Percentiles rank a stretch among this genome's conserved stretches.
Conservation (phyloP, 805 yeast genomes). For the Sugiyamaella americana region DNA sequence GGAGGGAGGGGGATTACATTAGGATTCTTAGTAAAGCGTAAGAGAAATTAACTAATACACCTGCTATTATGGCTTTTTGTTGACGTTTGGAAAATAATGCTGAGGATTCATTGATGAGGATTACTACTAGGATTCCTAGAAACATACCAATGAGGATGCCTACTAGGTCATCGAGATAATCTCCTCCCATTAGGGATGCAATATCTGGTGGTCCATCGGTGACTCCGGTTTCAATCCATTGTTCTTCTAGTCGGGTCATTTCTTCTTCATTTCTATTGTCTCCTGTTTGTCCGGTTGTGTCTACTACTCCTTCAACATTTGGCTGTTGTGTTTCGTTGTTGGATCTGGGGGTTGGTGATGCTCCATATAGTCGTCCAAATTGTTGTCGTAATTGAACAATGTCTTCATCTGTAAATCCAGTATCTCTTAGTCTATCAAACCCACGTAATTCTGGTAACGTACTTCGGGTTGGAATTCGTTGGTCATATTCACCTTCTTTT, state of each 20-base stretch:
- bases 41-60: constrained; percentile 60
- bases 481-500: constrained; percentile 54
- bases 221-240: constrained; percentile 81
- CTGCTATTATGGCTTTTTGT: constrained; percentile 64
- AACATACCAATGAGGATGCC: constrained; percentile 72
- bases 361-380: constrained; percentile 63
- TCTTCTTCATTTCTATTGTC: constrained; percentile 20
- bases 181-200: constrained; percentile 42
- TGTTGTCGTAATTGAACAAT: constrained; percentile 66
- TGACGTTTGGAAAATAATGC: constrained; percentile 56
- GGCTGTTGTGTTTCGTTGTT: background rate
- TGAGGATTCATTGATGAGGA: constrained; percentile 48
- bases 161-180: constrained; percentile 55
- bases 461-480: constrained; percentile 41
- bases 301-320: constrained; percentile 1
- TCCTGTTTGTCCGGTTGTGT: constrained; percentile 1
- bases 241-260: constrained; percentile 63
- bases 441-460: constrained; percentile 72
- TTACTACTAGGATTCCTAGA: constrained; percentile 64
- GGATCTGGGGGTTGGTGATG: constrained; percentile 9
- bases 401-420: constrained; percentile 79
- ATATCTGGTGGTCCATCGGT: constrained; percentile 45
- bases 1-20: too few species aligned
- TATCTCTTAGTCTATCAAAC: constrained; percentile 73
- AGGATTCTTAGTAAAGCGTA: constrained; percentile 40